phyloP scores from a whole-genome alignment of 192 early-diverging fungal species.

The Rhizophagus sp. region DNA sequence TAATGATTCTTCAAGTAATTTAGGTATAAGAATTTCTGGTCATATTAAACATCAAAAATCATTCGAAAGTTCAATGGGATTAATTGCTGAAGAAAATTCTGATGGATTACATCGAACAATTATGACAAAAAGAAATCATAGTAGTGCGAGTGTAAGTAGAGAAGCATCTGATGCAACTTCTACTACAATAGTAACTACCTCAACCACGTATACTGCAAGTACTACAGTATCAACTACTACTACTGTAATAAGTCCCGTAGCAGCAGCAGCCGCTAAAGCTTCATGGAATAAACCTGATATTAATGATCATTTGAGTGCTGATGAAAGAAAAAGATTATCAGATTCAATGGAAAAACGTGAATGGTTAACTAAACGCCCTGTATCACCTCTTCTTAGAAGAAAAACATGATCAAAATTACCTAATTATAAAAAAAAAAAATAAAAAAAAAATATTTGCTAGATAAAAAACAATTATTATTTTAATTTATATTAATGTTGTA shows the following conservation, averaged over 20 bases:
- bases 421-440: background rate
- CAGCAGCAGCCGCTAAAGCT: background rate
- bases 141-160: background rate
- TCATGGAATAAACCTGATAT: background rate
- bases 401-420: background rate
- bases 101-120: background rate
- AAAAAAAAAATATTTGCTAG: background rate
- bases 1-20: background rate
- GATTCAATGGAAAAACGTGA: background rate
- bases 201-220: background rate
- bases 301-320: background rate
- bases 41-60: background rate
- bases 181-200: background rate
- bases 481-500: no score
- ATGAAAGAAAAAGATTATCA: background rate
- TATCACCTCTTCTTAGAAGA: background rate
- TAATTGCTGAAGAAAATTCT: background rate
- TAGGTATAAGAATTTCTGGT: background rate
- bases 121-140: background rate
- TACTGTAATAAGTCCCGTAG: background rate
- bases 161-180: background rate
- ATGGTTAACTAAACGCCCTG: background rate
- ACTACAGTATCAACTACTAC: background rate
- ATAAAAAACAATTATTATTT: no score
- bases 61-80: background rate